phyloP scores from a whole-genome alignment of 2,329 filamentous ascomycete species.

The Fusarium hostae region DNA sequence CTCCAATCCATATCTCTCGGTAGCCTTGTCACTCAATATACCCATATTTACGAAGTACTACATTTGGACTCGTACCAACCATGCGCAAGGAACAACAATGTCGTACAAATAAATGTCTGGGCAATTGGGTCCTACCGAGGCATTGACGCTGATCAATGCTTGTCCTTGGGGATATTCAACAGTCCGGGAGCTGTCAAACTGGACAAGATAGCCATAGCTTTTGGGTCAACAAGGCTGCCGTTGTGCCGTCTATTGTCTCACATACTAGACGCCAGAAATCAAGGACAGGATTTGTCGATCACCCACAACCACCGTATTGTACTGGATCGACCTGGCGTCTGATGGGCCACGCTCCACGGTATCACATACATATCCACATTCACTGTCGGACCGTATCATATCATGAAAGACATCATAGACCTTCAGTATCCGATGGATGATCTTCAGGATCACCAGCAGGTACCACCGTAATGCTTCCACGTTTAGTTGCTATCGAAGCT shows the following conservation, averaged over 20 bases:
- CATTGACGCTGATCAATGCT: not conserved
- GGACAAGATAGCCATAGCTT: not conserved
- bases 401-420: constrained; percentile 18
- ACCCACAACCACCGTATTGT: constrained; percentile 19
- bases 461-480: not conserved
- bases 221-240: constrained; percentile 11
- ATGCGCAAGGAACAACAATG: not conserved
- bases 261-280: not conserved
- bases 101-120: not conserved
- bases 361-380: constrained; percentile 18
- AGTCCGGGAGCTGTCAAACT: not conserved
- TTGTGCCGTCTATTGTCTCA: not conserved
- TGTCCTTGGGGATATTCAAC: not conserved
- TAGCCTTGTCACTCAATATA: not conserved
- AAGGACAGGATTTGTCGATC: constrained; percentile 13
- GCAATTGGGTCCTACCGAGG: not conserved
- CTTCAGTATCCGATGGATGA: constrained; percentile 5
- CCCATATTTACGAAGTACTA: constrained; percentile 3
- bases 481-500: not conserved
- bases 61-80: not conserved
- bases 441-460: constrained; percentile 1
- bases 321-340: constrained; percentile 14
- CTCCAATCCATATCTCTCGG: not conserved
- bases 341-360: constrained; percentile 1
- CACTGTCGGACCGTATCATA: constrained; percentile 11